Percentiles rank a stretch among this genome's conserved stretches.
Conservation (phyloP, 2,329 filamentous ascomycete species). For the Diaporthe amygdali region DNA sequence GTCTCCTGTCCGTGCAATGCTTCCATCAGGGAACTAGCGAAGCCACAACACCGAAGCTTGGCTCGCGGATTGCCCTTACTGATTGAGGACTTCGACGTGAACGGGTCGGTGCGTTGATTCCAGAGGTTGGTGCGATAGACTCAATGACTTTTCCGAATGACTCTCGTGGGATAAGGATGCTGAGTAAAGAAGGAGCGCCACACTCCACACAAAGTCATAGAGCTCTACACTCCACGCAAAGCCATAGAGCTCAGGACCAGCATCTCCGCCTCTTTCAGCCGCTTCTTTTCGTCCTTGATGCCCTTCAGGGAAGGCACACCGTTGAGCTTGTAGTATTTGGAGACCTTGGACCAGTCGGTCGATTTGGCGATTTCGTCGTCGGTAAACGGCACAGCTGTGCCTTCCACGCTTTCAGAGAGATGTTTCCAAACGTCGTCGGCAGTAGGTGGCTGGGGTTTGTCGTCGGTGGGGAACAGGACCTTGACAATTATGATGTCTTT, state of each 20-base stretch:
- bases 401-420: conserved; percentile 66
- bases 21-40: too few relatives aligned
- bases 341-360: conserved; percentile 72
- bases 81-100: too few relatives aligned
- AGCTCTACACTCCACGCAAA: conserved; percentile 61
- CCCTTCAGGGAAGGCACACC: conserved; percentile 56
- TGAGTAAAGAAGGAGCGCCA: too few relatives aligned
- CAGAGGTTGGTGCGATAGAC: too few relatives aligned
- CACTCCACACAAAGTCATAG: too few relatives aligned
- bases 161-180: too few relatives aligned
- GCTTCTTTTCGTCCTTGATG: conserved; percentile 47
- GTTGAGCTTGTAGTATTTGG: conserved; percentile 87
- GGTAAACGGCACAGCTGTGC: conserved; percentile 61
- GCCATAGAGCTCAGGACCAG: conserved; percentile 80
- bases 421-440: conserved; percentile 62
- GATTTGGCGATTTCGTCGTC: conserved; percentile 65
- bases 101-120: too few relatives aligned
- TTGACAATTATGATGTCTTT: conserved; percentile 82
- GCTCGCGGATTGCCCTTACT: too few relatives aligned
- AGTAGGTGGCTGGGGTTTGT: conserved; percentile 45
- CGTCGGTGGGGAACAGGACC: conserved; percentile 59
- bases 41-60: too few relatives aligned
- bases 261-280: conserved; percentile 66
- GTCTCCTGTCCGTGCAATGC: too few relatives aligned
- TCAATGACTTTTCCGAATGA: too few relatives aligned